Conservation (phyloP, 257 asterid species). For the Przewalskia tangutica region DNA sequence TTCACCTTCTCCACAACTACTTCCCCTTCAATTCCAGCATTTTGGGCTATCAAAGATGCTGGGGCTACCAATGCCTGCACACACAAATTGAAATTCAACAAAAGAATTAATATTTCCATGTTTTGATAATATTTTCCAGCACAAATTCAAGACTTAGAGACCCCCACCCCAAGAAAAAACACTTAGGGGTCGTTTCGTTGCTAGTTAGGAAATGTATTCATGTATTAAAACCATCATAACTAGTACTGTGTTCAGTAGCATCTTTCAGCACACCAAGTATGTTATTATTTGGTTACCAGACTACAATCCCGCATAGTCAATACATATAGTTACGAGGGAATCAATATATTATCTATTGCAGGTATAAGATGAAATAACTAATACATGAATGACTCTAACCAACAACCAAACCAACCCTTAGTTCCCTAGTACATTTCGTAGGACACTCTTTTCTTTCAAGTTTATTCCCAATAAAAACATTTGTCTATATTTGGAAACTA, state of each 20-base stretch:
- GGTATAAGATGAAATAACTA: no score
- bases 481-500: not conserved
- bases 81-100: not conserved
- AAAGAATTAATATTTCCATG: not conserved
- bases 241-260: no score
- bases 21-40: slow-evolving; percentile 98
- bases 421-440: not conserved
- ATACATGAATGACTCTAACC: no score
- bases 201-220: no score
- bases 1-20: slow-evolving; percentile 86
- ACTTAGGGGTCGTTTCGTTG: no score
- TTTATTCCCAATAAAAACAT: not conserved
- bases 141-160: not conserved
- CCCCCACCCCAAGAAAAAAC: not conserved
- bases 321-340: no score
- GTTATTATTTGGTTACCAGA: no score
- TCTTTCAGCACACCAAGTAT: no score
- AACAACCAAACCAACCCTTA: not conserved
- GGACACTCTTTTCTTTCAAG: not conserved
- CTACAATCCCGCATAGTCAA: no score
- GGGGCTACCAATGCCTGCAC: slow-evolving; percentile 74
- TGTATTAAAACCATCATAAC: no score
- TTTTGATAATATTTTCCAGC: not conserved
- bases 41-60: slow-evolving; percentile 76
- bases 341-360: no score